A percentile compares a stretch with the other conserved stretches of the same genome.
These are phyloP conservation scores for Geotrichum histeridarum DNA, from an alignment of 1,139 yeast species.

Conservation along the genomic window DNA sequence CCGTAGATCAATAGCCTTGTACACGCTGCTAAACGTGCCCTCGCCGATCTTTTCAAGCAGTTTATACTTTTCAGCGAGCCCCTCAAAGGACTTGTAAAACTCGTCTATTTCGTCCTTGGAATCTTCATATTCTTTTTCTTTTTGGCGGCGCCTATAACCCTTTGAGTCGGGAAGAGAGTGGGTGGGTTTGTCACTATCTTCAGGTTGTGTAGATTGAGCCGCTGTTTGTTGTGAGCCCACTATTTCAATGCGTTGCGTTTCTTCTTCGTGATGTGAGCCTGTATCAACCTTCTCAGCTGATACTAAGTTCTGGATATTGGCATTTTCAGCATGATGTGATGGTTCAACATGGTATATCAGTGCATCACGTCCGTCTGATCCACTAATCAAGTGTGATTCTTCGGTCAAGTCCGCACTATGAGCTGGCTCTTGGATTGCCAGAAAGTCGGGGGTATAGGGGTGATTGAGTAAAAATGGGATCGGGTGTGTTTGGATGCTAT, in stretches of 20 bases:
- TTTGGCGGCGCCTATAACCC: neutral
- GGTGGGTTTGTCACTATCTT: too few species aligned
- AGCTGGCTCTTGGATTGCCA: neutral
- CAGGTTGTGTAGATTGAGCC: too few species aligned
- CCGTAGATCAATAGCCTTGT: slow-evolving; percentile 70
- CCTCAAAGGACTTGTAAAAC: slow-evolving; percentile 60
- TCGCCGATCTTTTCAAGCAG: slow-evolving; percentile 87
- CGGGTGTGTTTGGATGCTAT: too few species aligned
- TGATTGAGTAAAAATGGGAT: too few species aligned
- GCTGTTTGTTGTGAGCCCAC: too few species aligned
- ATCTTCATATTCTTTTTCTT: neutral
- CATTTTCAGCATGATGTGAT: neutral
- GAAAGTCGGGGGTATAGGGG: neutral
- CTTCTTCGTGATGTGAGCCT: too few species aligned
- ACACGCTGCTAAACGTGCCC: slow-evolving; percentile 89
- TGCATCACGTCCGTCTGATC: too few species aligned
- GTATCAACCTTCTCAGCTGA: neutral
- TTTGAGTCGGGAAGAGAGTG: too few species aligned
- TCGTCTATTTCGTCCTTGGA: slow-evolving; percentile 51
- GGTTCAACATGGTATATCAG: too few species aligned
- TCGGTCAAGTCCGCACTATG: too few species aligned
- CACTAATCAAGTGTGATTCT: too few species aligned
- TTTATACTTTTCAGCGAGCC: slow-evolving; percentile 54
- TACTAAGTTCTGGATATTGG: neutral
- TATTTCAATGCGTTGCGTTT: too few species aligned